phyloP scores from a whole-genome alignment of 495 filamentous ascomycete genomes.

The Hypoxylon lienhwacheense region DNA sequence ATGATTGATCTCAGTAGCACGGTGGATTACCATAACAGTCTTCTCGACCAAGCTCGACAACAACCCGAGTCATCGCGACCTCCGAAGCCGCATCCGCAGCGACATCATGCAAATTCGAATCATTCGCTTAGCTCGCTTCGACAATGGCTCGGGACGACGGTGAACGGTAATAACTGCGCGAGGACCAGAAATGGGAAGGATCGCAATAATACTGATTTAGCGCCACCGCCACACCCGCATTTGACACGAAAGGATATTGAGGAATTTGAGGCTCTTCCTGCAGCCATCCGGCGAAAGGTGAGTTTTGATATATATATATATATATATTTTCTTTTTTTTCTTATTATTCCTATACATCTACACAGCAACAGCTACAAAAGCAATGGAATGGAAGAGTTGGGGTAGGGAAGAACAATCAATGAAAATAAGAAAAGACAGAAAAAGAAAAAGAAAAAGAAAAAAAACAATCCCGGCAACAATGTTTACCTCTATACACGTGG shows the following conservation, averaged over 20 bases:
- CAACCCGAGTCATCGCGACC: conserved; percentile 15
- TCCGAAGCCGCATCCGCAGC: conserved; percentile 8
- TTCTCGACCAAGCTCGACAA: conserved; percentile 31
- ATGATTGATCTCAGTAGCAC: conserved; percentile 20
- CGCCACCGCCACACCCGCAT: conserved; percentile 24
- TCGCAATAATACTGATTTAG: conserved; percentile 10
- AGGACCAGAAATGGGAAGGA: conserved; percentile 24
- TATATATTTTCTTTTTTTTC: conserved; percentile 3
- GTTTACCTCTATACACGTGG: conserved; percentile 11
- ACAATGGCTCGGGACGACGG: conserved; percentile 26
- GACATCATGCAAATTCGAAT: conserved; percentile 14
- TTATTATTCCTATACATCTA: not conserved
- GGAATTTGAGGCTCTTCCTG: conserved; percentile 59
- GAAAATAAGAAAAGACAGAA: not conserved
- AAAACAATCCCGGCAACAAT: not conserved
- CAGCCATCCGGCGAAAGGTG: conserved; percentile 61
- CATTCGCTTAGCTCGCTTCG: conserved; percentile 24
- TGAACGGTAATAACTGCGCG: conserved; percentile 2
- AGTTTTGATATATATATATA: conserved; percentile 34
- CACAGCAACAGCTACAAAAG: not conserved
- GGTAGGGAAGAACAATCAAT: no score
- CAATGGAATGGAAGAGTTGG: no score
- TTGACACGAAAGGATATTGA: conserved; percentile 33
- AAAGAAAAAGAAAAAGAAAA: not conserved
- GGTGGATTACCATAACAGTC: conserved; percentile 33